phyloP scores from a whole-genome alignment of 148 eudicot genomes.

The Amaranthus cruentus region DNA sequence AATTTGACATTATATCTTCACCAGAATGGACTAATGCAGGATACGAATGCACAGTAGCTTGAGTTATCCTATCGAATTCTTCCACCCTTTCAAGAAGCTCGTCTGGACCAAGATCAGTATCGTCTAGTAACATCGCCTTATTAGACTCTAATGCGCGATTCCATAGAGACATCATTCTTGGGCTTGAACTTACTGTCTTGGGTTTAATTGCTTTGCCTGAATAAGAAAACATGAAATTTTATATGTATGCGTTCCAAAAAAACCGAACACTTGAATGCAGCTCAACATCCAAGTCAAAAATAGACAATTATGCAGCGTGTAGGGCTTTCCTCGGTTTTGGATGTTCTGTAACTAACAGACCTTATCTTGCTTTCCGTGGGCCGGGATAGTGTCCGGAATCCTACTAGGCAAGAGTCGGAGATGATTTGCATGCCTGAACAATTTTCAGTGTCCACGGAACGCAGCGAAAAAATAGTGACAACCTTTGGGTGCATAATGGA shows the following conservation, averaged over 20 bases:
- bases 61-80: constrained; percentile 56
- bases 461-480: too few species aligned
- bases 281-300: not conserved
- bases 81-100: constrained; percentile 71
- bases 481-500: too few species aligned
- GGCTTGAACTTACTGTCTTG: constrained; percentile 43
- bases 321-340: not conserved
- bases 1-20: constrained; percentile 21
- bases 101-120: constrained; percentile 61
- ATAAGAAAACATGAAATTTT: not conserved
- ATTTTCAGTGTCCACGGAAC: too few species aligned
- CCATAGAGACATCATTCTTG: constrained; percentile 89
- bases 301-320: not conserved
- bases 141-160: constrained; percentile 71
- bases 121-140: constrained; percentile 65
- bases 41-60: constrained; percentile 68
- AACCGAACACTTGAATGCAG: not conserved
- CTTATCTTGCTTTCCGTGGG: too few species aligned
- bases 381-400: too few species aligned
- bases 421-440: too few species aligned
- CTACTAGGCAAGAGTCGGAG: too few species aligned
- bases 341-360: too few species aligned
- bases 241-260: not conserved
- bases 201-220: constrained; percentile 19
- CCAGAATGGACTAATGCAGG: constrained; percentile 48